These are phyloP conservation scores for Puccinia novopanici DNA, from an alignment of 1,284 basidiomycete species.

Conservation along the genomic window DNA sequence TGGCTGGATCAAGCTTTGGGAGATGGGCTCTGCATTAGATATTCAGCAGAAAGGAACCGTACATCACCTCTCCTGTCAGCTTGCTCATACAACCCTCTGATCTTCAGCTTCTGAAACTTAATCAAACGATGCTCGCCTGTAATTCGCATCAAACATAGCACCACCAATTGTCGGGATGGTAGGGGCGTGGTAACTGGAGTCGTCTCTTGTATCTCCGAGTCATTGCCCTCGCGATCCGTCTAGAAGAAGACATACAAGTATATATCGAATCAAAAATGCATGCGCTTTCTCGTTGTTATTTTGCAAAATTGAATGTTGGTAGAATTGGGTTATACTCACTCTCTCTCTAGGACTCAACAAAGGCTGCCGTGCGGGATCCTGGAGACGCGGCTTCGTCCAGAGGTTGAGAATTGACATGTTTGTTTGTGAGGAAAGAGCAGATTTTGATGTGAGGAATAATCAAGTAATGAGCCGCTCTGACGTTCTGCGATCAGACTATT, in stretches of 20 bases:
- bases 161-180: conserved; percentile 26
- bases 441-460: no score
- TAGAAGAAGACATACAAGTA: not conserved
- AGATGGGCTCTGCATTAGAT: conserved; percentile 41
- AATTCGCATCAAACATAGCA: conserved; percentile 42
- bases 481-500: no score
- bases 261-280: not conserved
- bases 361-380: conserved; percentile 6
- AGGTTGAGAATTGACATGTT: not conserved
- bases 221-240: not conserved
- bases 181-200: conserved; percentile 12
- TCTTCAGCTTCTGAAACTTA: no score
- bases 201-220: not conserved
- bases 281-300: no score
- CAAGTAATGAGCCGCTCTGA: no score
- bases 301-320: not conserved
- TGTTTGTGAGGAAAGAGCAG: no score
- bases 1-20: conserved; percentile 36
- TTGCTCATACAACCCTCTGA: no score
- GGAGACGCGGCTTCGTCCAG: not conserved
- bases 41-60: no score
- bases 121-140: no score
- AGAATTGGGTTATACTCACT: not conserved
- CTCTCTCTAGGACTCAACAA: conserved; percentile 6
- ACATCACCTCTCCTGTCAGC: no score